A percentile compares a stretch with the other conserved stretches of the same genome.
phyloP scores from a whole-genome alignment of 208 protist genomes.

The Spongospora subterranea region DNA sequence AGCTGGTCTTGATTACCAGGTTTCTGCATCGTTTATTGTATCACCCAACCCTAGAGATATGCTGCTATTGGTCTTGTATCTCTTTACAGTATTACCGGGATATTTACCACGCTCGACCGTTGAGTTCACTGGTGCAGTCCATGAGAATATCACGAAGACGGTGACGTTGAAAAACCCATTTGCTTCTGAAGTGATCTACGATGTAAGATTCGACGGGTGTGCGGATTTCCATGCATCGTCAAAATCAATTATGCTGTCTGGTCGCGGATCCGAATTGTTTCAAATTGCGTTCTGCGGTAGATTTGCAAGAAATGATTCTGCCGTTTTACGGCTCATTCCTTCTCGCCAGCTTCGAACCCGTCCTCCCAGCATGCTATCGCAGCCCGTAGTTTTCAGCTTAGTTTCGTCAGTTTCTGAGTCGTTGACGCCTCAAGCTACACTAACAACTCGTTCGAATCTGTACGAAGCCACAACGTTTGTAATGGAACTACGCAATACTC shows the following conservation, averaged over 20 bases:
- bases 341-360: neutral
- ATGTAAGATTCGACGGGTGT: slow-evolving; percentile 7
- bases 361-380: neutral
- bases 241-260: neutral
- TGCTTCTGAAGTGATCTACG: neutral
- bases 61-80: slow-evolving; percentile 39
- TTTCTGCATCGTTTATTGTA: neutral
- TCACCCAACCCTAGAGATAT: slow-evolving; percentile 45
- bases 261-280: neutral
- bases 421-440: neutral
- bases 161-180: neutral
- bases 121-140: neutral
- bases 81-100: neutral
- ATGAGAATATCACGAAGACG: neutral
- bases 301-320: neutral
- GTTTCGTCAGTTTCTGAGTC: neutral
- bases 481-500: neutral
- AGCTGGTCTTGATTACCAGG: neutral
- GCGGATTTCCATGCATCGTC: neutral
- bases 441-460: neutral
- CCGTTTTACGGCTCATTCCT: neutral
- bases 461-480: neutral
- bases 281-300: neutral
- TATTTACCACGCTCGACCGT: neutral
- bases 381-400: neutral